These are phyloP conservation scores for Solanum gracilifrons DNA, from an alignment of 257 asterid species.

Conservation along the genomic window DNA sequence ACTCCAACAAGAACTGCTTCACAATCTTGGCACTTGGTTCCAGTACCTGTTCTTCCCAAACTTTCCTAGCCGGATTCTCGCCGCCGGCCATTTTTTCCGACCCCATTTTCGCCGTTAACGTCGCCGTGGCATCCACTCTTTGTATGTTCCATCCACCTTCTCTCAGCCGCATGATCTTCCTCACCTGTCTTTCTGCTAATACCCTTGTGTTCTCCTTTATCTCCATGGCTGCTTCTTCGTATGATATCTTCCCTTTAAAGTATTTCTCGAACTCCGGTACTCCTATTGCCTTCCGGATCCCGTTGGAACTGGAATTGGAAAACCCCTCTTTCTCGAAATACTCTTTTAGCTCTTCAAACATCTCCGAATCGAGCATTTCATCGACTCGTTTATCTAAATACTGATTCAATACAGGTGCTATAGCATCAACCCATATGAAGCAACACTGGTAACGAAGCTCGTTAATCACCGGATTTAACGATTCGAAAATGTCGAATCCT, in stretches of 20 bases:
- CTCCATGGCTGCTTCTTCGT: constrained; percentile 51
- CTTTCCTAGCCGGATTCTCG: constrained; percentile 10
- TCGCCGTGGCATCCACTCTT: constrained; percentile 69
- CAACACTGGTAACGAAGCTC: constrained; percentile 60
- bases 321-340: constrained; percentile 20
- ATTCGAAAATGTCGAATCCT: constrained; percentile 33
- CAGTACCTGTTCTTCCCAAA: constrained; percentile 64
- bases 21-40: constrained; percentile 81
- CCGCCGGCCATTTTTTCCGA: constrained; percentile 21
- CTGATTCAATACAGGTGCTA: constrained; percentile 33
- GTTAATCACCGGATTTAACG: not conserved
- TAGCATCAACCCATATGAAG: constrained; percentile 64
- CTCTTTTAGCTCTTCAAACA: constrained; percentile 52
- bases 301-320: constrained; percentile 20
- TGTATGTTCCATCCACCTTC: constrained; percentile 77
- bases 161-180: constrained; percentile 60
- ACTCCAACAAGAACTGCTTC: constrained; percentile 73
- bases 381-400: constrained; percentile 59
- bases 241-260: constrained; percentile 10
- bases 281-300: constrained; percentile 70
- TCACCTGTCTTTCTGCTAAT: constrained; percentile 56
- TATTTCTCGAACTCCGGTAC: constrained; percentile 68
- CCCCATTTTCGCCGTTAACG: constrained; percentile 28
- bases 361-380: constrained; percentile 68
- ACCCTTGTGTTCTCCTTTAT: constrained; percentile 71